phyloP scores from a whole-genome alignment of 768 basidiomycete species.

The Tulasnella sp. region DNA sequence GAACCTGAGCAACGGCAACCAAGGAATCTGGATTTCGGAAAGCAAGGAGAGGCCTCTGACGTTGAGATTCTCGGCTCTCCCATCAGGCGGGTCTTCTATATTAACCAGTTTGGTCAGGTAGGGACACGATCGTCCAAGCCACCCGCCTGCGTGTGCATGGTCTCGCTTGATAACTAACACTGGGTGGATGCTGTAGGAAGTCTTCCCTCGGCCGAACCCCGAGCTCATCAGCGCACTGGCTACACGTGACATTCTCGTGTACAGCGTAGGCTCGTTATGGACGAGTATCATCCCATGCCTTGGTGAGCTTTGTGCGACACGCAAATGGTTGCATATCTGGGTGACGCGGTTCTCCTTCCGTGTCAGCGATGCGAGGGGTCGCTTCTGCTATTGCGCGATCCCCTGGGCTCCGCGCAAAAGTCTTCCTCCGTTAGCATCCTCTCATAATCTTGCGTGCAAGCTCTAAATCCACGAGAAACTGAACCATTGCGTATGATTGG shows the following conservation, averaged over 20 bases:
- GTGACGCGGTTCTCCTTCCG: neutral
- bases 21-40: slow-evolving; percentile 59
- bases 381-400: slow-evolving; percentile 69
- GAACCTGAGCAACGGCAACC: slow-evolving; percentile 22
- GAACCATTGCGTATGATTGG: neutral
- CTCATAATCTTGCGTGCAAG: neutral
- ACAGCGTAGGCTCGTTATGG: slow-evolving; percentile 92
- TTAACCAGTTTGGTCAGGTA: slow-evolving; percentile 76
- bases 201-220: slow-evolving; percentile 80
- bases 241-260: slow-evolving; percentile 60
- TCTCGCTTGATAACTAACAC: neutral
- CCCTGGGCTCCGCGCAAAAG: slow-evolving; percentile 58
- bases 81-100: slow-evolving; percentile 68
- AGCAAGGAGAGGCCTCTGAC: slow-evolving; percentile 21
- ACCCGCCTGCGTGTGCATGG: neutral
- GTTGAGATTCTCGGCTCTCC: slow-evolving; percentile 31
- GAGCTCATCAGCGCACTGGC: slow-evolving; percentile 59
- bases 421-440: slow-evolving; percentile 59
- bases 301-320: neutral
- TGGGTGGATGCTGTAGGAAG: slow-evolving; percentile 48
- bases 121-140: neutral
- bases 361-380: slow-evolving; percentile 59
- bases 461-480: no score
- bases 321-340: neutral
- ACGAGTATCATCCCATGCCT: slow-evolving; percentile 93